Evolutionary conservation across 371 early-diverging fungal species (phyloP).

Genomic region (Mortierella sp.): DNA sequence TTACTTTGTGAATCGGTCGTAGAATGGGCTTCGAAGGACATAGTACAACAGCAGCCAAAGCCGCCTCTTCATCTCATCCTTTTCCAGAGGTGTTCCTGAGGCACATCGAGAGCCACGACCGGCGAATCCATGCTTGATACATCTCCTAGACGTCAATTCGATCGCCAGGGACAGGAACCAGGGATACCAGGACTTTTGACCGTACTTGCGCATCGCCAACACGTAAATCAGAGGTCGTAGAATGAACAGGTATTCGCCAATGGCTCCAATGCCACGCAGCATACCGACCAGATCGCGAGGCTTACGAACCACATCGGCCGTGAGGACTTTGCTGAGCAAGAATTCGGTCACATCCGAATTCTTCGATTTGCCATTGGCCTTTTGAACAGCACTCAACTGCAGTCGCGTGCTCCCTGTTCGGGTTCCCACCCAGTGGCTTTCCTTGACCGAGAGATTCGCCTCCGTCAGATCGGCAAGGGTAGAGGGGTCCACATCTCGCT

Average conservation of each 20-base stretch:
- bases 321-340: slow-evolving; percentile 71
- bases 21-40: slow-evolving; percentile 88
- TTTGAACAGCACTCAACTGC: slow-evolving; percentile 59
- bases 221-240: slow-evolving; percentile 90
- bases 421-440: slow-evolving; percentile 62
- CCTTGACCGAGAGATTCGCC: slow-evolving; percentile 31
- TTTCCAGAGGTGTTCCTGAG: slow-evolving; percentile 74
- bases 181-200: slow-evolving; percentile 84
- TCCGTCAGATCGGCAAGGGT: slow-evolving; percentile 50
- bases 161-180: slow-evolving; percentile 84
- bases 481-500: slow-evolving; percentile 79
- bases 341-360: slow-evolving; percentile 68
- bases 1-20: slow-evolving; percentile 82
- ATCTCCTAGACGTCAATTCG: slow-evolving; percentile 70
- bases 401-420: slow-evolving; percentile 58
- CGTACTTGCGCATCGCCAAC: slow-evolving; percentile 78
- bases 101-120: slow-evolving; percentile 47
- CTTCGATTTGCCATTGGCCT: slow-evolving; percentile 49
- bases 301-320: slow-evolving; percentile 68
- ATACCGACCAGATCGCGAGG: slow-evolving; percentile 77
- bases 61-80: slow-evolving; percentile 80
- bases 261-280: slow-evolving; percentile 63
- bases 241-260: slow-evolving; percentile 86
- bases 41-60: slow-evolving; percentile 79
- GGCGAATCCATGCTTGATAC: slow-evolving; percentile 43